Evolutionary conservation across 148 eudicot genomes (phyloP), one percentile per base, ranked within the genome.

Genomic region (Vaccinium corymbosum): DNA sequence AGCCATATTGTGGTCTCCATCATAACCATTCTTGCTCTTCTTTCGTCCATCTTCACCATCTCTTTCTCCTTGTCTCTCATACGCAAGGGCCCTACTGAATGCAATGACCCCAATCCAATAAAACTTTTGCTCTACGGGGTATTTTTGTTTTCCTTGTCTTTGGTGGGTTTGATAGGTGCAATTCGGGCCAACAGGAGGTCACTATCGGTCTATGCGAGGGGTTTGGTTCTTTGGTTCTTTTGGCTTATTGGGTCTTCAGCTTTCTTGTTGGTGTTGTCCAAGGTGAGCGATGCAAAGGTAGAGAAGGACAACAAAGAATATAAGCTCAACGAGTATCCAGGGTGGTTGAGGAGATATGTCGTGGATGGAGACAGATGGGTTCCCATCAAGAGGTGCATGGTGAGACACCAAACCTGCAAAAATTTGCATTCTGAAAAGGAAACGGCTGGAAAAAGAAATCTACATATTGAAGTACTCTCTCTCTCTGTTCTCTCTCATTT

Each of bases 41-140:
- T 80, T 22, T 80, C 51, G 52, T 80, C 82, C 16, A 80, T 80
- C 71, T 14, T 78, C 81, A 14, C 27, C 81, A 53, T 78, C 22
- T 20, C 10, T 17, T 0, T 57, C 2, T 16, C 0, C 25, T 32
- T 16, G 0, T 2, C 6, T 14, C 7, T 29, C 32, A 13, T 1
- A 0, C 57, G 32, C 17, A 8, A 46, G 3, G 42, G 4, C 48
- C 70, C 66, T 38, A 1, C 3, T 2, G 51, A 57, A 56, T 80
- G 82, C 82, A 20, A 29, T 38, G 0, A 16, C 27, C 1, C 7
- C 1, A 6, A 35, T 17, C 70, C 70, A 10, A 64, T n/a, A 5
- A 1, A n/a, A 19, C 6, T 0, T 1, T 8, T 80, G 12, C 17
- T 57, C 27, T 38, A 9, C 0, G 70, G 50, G 27, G 10, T 57